A percentile compares a stretch with the other conserved stretches of the same genome.
Evolutionary conservation across 306 rosid genomes (phyloP).

Genomic region (Chamaecrista fasciculata): DNA sequence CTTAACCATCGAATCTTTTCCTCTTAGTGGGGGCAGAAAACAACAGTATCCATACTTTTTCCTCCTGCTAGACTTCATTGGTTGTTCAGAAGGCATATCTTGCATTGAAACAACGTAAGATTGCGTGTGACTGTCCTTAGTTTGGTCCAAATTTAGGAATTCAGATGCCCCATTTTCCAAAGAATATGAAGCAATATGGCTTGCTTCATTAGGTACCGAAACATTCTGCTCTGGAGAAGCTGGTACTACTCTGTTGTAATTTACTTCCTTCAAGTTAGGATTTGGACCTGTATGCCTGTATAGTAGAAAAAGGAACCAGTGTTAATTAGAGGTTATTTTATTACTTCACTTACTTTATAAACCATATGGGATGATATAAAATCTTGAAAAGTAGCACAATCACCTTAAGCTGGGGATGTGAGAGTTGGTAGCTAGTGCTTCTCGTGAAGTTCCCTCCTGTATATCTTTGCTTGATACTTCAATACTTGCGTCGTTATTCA

Average conservation of each 20-base stretch:
- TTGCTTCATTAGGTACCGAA: conserved; percentile 33
- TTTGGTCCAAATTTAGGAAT: conserved; percentile 26
- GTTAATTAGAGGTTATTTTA: not conserved
- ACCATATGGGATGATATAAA: not conserved
- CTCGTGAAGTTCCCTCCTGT: conserved; percentile 31
- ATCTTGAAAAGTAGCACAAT: not conserved
- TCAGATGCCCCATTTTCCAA: conserved; percentile 20
- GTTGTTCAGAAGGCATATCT: conserved; percentile 23
- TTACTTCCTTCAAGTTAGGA: conserved; percentile 52
- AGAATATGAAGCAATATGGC: conserved; percentile 30
- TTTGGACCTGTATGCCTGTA: conserved; percentile 53
- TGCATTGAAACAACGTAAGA: conserved; percentile 5
- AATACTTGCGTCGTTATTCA: conserved; percentile 25
- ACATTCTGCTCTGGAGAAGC: conserved; percentile 51
- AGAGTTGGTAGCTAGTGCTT: conserved; percentile 31
- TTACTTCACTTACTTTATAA: not conserved
- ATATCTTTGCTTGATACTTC: conserved; percentile 27
- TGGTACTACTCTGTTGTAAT: conserved; percentile 62
- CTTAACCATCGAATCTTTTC: not conserved
- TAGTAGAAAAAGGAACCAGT: conserved; percentile 5
- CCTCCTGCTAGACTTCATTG: conserved; percentile 25
- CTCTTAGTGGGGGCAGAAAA: conserved; percentile 20
- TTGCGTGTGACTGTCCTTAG: conserved; percentile 12
- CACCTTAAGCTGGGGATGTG: conserved; percentile 53
- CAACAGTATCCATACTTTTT: conserved; percentile 43